Conservation (phyloP, 2,329 filamentous ascomycete genomes). For the Diaporthe australafricana region DNA sequence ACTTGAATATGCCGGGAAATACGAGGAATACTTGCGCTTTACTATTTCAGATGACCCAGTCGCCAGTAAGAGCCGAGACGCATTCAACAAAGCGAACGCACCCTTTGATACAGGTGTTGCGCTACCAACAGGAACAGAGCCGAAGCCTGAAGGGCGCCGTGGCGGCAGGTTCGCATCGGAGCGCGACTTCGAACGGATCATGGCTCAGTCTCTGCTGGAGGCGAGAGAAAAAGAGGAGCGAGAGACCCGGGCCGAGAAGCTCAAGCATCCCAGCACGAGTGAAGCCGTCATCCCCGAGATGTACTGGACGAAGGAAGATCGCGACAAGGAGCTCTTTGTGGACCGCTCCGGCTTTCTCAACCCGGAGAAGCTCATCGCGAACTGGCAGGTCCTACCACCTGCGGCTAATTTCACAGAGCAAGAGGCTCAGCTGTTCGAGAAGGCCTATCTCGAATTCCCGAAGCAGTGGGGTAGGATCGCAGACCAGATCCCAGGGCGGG, state of each 20-base stretch:
- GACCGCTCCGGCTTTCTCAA: constrained; percentile 75
- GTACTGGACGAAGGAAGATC: constrained; percentile 72
- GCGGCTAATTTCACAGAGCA: constrained; percentile 80
- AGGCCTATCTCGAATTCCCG: constrained; percentile 78
- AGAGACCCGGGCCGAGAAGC: constrained; percentile 71
- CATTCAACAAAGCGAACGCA: constrained; percentile 57
- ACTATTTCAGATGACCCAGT: constrained; percentile 66
- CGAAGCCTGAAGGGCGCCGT: constrained; percentile 67
- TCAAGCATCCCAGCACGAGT: constrained; percentile 71
- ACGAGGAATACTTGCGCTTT: constrained; percentile 65
- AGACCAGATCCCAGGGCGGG: constrained; percentile 72
- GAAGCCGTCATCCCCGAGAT: constrained; percentile 81
- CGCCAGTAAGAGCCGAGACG: constrained; percentile 66
- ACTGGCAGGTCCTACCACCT: constrained; percentile 79
- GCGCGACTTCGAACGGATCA: constrained; percentile 77
- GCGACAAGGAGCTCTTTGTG: constrained; percentile 67
- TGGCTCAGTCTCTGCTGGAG: constrained; percentile 78
- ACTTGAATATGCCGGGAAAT: constrained; percentile 59
- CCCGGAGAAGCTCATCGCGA: constrained; percentile 73
- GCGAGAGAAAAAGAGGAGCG: constrained; percentile 78
- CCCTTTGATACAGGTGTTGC: constrained; percentile 38
- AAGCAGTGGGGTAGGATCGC: constrained; percentile 88
- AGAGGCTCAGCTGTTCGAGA: constrained; percentile 78
- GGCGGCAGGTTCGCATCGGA: constrained; percentile 74
- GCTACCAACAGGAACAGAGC: constrained; percentile 55